phyloP scores from a whole-genome alignment of 768 basidiomycete genomes.

The Trametes punicea region DNA sequence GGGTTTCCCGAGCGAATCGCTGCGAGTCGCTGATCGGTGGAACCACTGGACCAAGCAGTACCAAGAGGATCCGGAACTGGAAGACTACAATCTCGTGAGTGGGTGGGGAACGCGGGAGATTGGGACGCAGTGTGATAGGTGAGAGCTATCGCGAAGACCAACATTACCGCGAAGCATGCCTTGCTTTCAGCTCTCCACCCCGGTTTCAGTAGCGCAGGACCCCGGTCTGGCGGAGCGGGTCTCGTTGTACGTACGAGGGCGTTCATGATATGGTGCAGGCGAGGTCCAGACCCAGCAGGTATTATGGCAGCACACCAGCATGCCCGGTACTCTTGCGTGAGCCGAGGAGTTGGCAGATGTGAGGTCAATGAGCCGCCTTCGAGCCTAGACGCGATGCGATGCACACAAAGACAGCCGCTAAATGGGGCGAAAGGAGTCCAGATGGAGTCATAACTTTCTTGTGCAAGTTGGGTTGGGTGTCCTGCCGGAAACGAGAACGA shows the following conservation, averaged over 20 bases:
- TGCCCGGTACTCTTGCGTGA: too few species aligned
- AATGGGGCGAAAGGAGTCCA: not conserved
- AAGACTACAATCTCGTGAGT: not conserved
- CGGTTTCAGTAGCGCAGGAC: not conserved
- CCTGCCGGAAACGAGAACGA: not conserved
- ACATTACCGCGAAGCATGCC: not conserved
- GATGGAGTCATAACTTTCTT: not conserved
- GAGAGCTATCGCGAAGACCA: not conserved
- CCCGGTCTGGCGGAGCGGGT: constrained; percentile 1
- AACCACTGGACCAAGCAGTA: too few species aligned
- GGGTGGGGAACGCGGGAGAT: not conserved
- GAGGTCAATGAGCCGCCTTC: constrained; percentile 1
- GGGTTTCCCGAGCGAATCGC: too few species aligned
- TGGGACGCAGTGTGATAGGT: not conserved
- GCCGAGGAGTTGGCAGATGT: constrained; percentile 1
- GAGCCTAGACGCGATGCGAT: constrained; percentile 4
- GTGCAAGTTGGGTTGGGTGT: not conserved
- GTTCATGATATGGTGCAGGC: not conserved
- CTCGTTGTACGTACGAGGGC: constrained; percentile 10
- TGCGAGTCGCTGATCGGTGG: too few species aligned
- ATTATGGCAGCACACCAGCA: too few species aligned
- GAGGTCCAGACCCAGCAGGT: not conserved
- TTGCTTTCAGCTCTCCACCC: not conserved
- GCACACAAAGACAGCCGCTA: not conserved
- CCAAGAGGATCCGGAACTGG: not conserved